Conservation (phyloP, 2,329 filamentous ascomycete species). For the Parascedosporium putredinis region DNA sequence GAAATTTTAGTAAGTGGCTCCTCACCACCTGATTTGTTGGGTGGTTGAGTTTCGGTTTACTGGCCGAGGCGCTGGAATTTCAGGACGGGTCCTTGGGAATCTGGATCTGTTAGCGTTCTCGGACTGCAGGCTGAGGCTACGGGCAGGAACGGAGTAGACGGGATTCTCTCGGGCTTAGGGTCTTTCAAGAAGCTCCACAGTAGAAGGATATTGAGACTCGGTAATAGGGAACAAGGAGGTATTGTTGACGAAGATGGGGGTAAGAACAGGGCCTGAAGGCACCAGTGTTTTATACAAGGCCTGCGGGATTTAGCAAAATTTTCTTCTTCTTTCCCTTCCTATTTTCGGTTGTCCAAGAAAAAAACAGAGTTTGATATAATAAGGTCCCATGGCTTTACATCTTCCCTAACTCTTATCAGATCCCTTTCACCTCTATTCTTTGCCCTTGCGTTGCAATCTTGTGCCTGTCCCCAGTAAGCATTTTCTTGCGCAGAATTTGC, state of each 20-base stretch:
- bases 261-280: background rate
- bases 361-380: background rate
- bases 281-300: background rate
- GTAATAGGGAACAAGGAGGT: too few relatives aligned
- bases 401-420: too few relatives aligned
- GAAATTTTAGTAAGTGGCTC: background rate
- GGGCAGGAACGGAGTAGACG: background rate
- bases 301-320: background rate
- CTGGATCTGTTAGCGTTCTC: too few relatives aligned
- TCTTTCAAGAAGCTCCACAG: background rate
- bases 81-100: too few relatives aligned
- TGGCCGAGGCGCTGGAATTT: too few relatives aligned
- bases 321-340: background rate
- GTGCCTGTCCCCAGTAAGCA: too few relatives aligned
- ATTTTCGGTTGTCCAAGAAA: too few relatives aligned
- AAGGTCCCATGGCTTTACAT: too few relatives aligned
- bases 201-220: background rate
- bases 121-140: too few relatives aligned
- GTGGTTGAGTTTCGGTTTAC: background rate
- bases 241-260: background rate
- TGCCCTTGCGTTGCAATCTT: background rate
- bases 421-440: background rate
- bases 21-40: background rate
- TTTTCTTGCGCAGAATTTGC: background rate
- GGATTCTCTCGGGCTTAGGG: background rate